phyloP scores from a whole-genome alignment of 1,284 basidiomycete species.

The Tilletia setariae region DNA sequence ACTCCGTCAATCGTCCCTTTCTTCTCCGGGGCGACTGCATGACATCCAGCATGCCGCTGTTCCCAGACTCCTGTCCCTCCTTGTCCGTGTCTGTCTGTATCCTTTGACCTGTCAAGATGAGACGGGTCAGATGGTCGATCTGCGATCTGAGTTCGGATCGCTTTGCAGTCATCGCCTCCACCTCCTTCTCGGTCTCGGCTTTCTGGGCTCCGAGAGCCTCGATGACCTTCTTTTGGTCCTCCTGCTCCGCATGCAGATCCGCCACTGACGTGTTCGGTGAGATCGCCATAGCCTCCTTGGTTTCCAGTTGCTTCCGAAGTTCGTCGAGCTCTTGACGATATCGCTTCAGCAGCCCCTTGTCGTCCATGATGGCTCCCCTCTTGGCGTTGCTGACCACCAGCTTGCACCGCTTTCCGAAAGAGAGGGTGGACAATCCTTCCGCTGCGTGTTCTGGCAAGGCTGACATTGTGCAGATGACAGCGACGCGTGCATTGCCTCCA shows the following conservation, averaged over 20 bases:
- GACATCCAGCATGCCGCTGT: constrained; percentile 17
- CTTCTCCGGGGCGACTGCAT: constrained; percentile 18
- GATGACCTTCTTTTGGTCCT: constrained; percentile 14
- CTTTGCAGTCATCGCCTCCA: constrained; percentile 40
- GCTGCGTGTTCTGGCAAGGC: constrained; percentile 58
- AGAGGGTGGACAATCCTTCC: constrained; percentile 62
- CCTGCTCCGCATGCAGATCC: constrained; percentile 1
- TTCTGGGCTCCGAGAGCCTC: constrained; percentile 30
- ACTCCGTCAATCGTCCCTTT: constrained; percentile 16
- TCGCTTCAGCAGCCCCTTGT: constrained; percentile 42
- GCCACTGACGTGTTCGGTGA: not conserved
- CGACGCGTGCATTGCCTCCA: constrained; percentile 61
- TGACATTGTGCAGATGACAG: constrained; percentile 61
- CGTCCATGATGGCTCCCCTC: constrained; percentile 57
- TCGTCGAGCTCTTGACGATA: constrained; percentile 47
- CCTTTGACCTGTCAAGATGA: constrained; percentile 11
- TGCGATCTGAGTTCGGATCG: constrained; percentile 19
- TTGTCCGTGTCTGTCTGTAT: constrained; percentile 5
- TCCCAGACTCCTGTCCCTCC: constrained; percentile 13
- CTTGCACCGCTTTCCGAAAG: constrained; percentile 62
- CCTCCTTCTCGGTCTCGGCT: constrained; percentile 33
- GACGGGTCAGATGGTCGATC: constrained; percentile 13
- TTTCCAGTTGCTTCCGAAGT: constrained; percentile 38
- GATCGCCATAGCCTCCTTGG: not conserved
- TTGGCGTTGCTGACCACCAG: constrained; percentile 62